Percentiles rank a stretch among this genome's conserved stretches.
phyloP scores from a whole-genome alignment of 768 basidiomycete species.

The Crucibulum laeve region DNA sequence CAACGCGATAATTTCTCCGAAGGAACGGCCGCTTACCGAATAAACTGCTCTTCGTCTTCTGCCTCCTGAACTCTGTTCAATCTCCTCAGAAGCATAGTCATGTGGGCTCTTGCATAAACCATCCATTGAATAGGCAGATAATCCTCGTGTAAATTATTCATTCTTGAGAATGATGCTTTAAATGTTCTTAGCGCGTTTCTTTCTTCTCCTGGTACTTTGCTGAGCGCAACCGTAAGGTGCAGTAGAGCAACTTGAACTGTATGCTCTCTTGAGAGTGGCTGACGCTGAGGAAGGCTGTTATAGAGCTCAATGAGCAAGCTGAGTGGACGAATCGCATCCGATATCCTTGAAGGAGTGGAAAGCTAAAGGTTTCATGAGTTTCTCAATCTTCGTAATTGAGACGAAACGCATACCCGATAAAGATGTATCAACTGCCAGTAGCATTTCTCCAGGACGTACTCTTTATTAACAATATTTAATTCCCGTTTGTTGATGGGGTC shows the following conservation, averaged over 20 bases:
- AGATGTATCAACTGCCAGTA: constrained; percentile 8
- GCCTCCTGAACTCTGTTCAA: neutral
- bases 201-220: constrained; percentile 7
- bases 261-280: neutral
- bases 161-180: constrained; percentile 5
- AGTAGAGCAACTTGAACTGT: constrained; percentile 5
- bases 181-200: constrained; percentile 5
- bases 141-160: neutral
- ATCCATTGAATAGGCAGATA: neutral
- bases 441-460: constrained; percentile 2
- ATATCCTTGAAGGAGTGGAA: constrained; percentile 7
- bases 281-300: neutral
- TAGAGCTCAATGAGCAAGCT: constrained; percentile 5
- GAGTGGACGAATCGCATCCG: constrained; percentile 7
- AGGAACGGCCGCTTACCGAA: neutral
- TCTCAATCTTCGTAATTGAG: neutral
- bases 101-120: constrained; percentile 1
- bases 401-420: constrained; percentile 3
- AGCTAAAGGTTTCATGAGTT: constrained; percentile 1
- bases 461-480: neutral
- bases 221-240: constrained; percentile 8
- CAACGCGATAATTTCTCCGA: neutral
- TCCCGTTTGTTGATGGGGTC: neutral
- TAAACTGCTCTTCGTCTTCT: constrained; percentile 1
- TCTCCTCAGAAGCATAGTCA: constrained; percentile 2